Evolutionary conservation across 1,284 basidiomycete species (phyloP), one percentile per base, ranked within the genome.

Genomic region (Exobasidium cylindrosporum): DNA sequence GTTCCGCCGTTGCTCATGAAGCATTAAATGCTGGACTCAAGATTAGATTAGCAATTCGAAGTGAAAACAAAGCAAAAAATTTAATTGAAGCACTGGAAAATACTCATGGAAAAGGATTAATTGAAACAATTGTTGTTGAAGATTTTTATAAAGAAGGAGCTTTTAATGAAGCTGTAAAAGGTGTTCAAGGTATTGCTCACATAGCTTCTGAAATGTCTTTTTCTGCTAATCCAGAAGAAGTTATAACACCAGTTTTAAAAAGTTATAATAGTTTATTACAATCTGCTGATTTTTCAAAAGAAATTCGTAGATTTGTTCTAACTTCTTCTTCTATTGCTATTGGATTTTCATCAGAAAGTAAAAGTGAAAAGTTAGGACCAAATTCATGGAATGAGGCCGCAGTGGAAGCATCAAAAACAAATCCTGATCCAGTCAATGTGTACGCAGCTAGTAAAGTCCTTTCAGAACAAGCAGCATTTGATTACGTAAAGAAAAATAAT

Each of bases 361-460:
- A 21, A 28, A 13, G 26, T 13, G n/a, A 50, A 50, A 14, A 50
- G n/a, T 28, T 50, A 13, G 47, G 26, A 13, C 13, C 26, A 2
- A 50, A 23, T 3, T 6, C 47, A 28, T 50, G 47, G 47, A 50
- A 50, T 28, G 47, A 50, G 17, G 47, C 47, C 17, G 26, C 21
- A 14, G 5, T 50, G 26, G 21, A 50, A 28, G 47, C 17, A 24
- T 21, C 47, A 2, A 23, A 24, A 28, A 28, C 26, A 4, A 50
- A 28, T 21, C 47, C 47, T 4, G 26, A 50, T 28, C 2, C 21
- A 3, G 21, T 50, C 2, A 50, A 50, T 24, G 26, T 50, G 13
- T 77, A 77, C 64, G 65, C 62, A 2, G 72, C 66, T 43, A 69
- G 66, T 61, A 77, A 77, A 60, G 69, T 69, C 62, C 62, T 77